phyloP scores from a whole-genome alignment of 2,329 filamentous ascomycete species.

The Alternaria infectoria region DNA sequence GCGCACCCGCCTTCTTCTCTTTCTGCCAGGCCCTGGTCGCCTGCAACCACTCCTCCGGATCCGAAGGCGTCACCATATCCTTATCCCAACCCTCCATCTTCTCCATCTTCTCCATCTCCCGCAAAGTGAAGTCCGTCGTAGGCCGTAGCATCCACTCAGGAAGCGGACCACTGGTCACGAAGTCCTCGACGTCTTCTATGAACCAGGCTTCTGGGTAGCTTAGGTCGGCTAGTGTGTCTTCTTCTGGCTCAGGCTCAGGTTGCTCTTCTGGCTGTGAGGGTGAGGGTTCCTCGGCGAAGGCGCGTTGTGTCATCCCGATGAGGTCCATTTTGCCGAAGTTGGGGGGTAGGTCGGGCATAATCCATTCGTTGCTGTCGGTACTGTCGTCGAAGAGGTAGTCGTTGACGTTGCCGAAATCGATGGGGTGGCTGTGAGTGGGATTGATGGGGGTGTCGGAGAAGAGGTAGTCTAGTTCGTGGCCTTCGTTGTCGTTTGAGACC shows the following conservation, averaged over 20 bases:
- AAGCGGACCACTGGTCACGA: not conserved
- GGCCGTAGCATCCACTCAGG: not conserved
- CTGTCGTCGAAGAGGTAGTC: not conserved
- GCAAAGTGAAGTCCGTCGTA: not conserved
- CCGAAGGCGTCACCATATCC: not conserved
- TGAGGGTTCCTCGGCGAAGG: not conserved
- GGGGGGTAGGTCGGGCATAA: not conserved
- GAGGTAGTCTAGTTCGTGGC: not conserved
- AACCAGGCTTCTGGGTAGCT: not conserved
- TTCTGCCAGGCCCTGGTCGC: not conserved
- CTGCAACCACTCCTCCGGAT: not conserved
- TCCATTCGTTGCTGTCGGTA: not conserved
- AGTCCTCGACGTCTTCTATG: not conserved
- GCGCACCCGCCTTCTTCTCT: not conserved
- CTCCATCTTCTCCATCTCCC: not conserved
- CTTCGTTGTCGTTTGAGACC: not conserved
- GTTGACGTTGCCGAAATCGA: not conserved
- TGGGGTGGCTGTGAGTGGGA: not conserved
- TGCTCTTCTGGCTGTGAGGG: not conserved
- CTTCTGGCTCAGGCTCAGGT: not conserved
- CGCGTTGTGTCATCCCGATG: rapidly evolving
- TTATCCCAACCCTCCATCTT: rapidly evolving
- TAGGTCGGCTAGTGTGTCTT: not conserved
- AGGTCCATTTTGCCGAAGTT: not conserved
- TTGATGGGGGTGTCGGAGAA: not conserved